Conservation (phyloP, 2,329 filamentous ascomycete genomes). For the Epichloe hybrida region DNA sequence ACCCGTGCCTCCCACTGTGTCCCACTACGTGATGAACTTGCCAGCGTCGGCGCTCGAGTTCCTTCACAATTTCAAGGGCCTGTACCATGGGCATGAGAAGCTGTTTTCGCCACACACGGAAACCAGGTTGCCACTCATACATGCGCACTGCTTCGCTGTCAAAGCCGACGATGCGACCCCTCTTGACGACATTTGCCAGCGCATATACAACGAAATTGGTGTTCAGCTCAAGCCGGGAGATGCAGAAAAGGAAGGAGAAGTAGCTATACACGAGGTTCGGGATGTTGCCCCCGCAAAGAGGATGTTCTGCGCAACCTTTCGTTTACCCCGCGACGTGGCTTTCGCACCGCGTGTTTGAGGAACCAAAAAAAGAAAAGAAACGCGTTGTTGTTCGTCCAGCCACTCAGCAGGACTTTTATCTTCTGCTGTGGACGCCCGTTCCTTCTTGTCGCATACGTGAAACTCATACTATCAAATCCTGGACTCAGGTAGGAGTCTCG, state of each 20-base stretch:
- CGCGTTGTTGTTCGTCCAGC: too few relatives aligned
- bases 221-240: conserved; percentile 29
- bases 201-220: conserved; percentile 27
- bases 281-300: conserved; percentile 87
- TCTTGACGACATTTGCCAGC: conserved; percentile 33
- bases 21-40: conserved; percentile 98
- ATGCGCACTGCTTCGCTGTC: conserved; percentile 87
- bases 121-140: conserved; percentile 61
- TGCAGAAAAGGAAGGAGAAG: conserved; percentile 31
- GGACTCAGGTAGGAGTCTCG: too few relatives aligned
- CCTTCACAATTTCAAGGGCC: conserved; percentile 49
- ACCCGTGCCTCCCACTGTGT: conserved; percentile 58
- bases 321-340: conserved; percentile 69
- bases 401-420: too few relatives aligned
- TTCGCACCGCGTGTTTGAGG: conserved; percentile 39
- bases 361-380: neutral
- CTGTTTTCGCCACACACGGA: conserved; percentile 49
- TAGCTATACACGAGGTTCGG: conserved; percentile 56
- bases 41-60: conserved; percentile 83
- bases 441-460: too few relatives aligned
- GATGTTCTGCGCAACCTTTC: conserved; percentile 94
- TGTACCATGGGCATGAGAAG: conserved; percentile 59
- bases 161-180: conserved; percentile 64
- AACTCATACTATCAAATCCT: too few relatives aligned
- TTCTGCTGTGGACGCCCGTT: too few relatives aligned